These are phyloP conservation scores for Pterocarpus macrocarpus DNA, from an alignment of 306 rosid genomes.

Conservation along the genomic window DNA sequence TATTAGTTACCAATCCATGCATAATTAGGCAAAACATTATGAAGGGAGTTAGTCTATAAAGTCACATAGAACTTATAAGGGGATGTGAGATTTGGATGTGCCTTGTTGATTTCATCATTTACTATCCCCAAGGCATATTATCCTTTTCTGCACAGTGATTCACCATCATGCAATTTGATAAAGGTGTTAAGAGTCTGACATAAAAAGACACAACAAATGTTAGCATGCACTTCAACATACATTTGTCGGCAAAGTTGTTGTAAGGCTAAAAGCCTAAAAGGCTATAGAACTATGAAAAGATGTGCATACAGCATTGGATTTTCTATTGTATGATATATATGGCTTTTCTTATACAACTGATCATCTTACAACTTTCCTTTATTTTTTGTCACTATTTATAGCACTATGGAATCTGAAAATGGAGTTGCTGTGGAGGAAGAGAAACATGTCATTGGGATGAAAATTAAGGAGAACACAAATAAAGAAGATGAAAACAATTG, in stretches of 20 bases:
- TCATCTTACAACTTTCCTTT: neutral
- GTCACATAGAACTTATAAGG: neutral
- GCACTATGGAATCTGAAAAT: slow-evolving; percentile 76
- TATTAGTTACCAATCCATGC: neutral
- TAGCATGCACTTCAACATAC: neutral
- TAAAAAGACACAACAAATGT: neutral
- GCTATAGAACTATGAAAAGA: neutral
- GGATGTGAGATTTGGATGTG: slow-evolving; percentile 11
- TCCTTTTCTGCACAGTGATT: too few relatives aligned
- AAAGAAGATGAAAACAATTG: slow-evolving; percentile 53
- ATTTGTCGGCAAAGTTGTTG: neutral
- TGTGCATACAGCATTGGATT: neutral
- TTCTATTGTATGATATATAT: neutral
- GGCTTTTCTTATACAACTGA: neutral
- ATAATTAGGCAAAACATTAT: neutral
- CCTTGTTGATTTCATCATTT: slow-evolving; percentile 11
- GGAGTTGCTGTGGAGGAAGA: slow-evolving; percentile 76
- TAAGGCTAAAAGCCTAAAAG: neutral
- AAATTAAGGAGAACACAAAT: slow-evolving; percentile 49
- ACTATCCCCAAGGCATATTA: neutral
- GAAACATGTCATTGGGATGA: slow-evolving; percentile 66
- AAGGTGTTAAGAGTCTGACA: neutral
- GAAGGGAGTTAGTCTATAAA: neutral
- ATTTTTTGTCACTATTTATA: slow-evolving; percentile 36
- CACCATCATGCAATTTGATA: slow-evolving; percentile 11